Percentiles rank a stretch among this genome's conserved stretches.
Conservation (phyloP, 2,329 filamentous ascomycete species). For the Lithohypha guttulata region DNA sequence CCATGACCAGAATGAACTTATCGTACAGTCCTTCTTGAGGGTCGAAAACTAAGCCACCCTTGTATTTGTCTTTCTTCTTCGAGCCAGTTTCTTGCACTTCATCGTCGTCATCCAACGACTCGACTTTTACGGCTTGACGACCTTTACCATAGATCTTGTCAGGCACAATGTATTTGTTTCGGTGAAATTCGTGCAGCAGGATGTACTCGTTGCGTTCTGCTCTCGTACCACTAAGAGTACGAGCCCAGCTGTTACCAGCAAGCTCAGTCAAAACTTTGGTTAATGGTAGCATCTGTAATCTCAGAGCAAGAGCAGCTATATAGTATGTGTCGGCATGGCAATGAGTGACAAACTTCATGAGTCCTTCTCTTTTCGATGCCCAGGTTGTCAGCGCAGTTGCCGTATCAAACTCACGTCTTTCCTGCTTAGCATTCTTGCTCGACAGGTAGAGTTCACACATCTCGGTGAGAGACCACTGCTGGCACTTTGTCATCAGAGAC, state of each 20-base stretch:
- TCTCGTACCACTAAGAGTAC: slow-evolving; percentile 87
- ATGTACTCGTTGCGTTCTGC: slow-evolving; percentile 99
- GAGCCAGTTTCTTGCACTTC: slow-evolving; percentile 52
- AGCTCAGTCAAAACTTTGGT: slow-evolving; percentile 94
- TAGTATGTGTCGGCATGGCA: slow-evolving; percentile 94
- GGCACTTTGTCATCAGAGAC: slow-evolving; percentile 92
- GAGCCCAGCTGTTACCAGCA: slow-evolving; percentile 95
- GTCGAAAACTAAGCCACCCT: slow-evolving; percentile 96
- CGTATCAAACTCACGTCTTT: slow-evolving; percentile 73
- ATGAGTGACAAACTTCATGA: slow-evolving; percentile 89
- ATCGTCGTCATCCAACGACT: slow-evolving; percentile 54
- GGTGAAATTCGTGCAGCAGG: slow-evolving; percentile 90
- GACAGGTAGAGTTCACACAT: slow-evolving; percentile 89
- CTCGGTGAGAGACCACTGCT: slow-evolving; percentile 94
- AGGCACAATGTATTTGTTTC: slow-evolving; percentile 94
- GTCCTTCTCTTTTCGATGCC: slow-evolving; percentile 69
- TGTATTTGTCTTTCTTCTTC: slow-evolving; percentile 99
- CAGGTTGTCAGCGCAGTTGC: slow-evolving; percentile 78
- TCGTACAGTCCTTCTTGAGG: slow-evolving; percentile 96
- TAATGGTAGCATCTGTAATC: slow-evolving; percentile 81
- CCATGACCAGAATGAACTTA: slow-evolving; percentile 98
- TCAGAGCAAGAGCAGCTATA: slow-evolving; percentile 78
- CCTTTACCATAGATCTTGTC: slow-evolving; percentile 81
- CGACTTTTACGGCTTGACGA: slow-evolving; percentile 62
- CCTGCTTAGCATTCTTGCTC: slow-evolving; percentile 44